These are phyloP conservation scores for Lactifluus subvellereus DNA, from an alignment of 768 basidiomycete species.

Conservation along the genomic window DNA sequence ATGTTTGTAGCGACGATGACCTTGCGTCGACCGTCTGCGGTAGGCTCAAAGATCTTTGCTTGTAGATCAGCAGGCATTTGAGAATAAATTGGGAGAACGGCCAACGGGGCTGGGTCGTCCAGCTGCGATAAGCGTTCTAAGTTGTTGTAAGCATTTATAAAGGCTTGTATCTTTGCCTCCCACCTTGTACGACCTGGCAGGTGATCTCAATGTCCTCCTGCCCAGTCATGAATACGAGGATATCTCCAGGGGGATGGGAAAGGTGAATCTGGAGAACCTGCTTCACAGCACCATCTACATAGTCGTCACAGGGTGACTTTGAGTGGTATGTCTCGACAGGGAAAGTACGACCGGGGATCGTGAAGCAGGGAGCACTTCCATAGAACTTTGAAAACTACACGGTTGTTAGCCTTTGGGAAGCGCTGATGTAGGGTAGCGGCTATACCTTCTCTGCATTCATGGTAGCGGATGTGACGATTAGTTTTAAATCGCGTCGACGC, in stretches of 20 bases:
- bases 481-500: slow-evolving; percentile 84
- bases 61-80: slow-evolving; percentile 99
- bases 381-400: slow-evolving; percentile 94
- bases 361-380: slow-evolving; percentile 90
- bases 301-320: slow-evolving; percentile 98
- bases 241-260: slow-evolving; percentile 87
- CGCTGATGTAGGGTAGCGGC: no score
- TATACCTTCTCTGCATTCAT: slow-evolving; percentile 98
- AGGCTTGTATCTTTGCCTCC: slow-evolving; percentile 23
- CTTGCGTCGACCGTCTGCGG: slow-evolving; percentile 88
- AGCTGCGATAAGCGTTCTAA: slow-evolving; percentile 86
- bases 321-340: slow-evolving; percentile 95
- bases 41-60: slow-evolving; percentile 95
- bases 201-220: slow-evolving; percentile 99
- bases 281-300: slow-evolving; percentile 97
- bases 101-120: slow-evolving; percentile 82
- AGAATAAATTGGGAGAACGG: slow-evolving; percentile 97
- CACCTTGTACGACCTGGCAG: slow-evolving; percentile 89
- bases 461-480: slow-evolving; percentile 97
- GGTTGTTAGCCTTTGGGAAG: not conserved
- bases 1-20: slow-evolving; percentile 99
- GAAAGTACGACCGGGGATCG: slow-evolving; percentile 92
- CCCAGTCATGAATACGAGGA: slow-evolving; percentile 98
- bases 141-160: slow-evolving; percentile 5
- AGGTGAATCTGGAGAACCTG: slow-evolving; percentile 96